phyloP scores from a whole-genome alignment of 495 filamentous ascomycete genomes.

The Aspergillus affinis region DNA sequence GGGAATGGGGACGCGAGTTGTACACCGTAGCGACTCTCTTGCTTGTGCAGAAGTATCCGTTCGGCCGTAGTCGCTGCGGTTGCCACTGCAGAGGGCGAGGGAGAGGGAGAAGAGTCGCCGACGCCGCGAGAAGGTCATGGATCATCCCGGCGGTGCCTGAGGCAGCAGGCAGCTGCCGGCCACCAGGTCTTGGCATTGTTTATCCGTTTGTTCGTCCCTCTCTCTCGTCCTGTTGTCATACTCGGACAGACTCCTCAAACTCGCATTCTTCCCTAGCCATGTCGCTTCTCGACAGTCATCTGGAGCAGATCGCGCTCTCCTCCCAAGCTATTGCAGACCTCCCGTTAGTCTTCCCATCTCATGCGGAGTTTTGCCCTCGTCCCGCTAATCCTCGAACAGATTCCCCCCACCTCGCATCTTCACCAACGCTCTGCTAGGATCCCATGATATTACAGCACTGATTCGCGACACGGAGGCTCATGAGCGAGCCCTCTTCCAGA shows the following conservation, averaged over 20 bases:
- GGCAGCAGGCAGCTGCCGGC: slow-evolving; percentile 19
- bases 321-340: slow-evolving; percentile 80
- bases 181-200: slow-evolving; percentile 3
- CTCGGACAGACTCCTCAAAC: background rate
- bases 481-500: slow-evolving; percentile 92
- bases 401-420: slow-evolving; percentile 94
- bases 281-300: slow-evolving; percentile 76
- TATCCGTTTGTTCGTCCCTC: background rate
- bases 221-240: background rate
- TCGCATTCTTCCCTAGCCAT: slow-evolving; percentile 39
- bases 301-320: slow-evolving; percentile 88
- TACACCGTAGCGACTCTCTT: background rate
- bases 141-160: slow-evolving; percentile 20
- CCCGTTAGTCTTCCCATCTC: slow-evolving; percentile 55
- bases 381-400: slow-evolving; percentile 38
- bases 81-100: background rate
- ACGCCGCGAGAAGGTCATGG: background rate
- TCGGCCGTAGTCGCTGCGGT: too few species aligned
- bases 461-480: slow-evolving; percentile 96
- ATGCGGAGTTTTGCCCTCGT: slow-evolving; percentile 1
- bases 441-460: slow-evolving; percentile 87
- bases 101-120: slow-evolving; percentile 5
- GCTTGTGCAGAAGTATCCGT: too few species aligned
- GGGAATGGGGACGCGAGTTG: background rate
- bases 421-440: slow-evolving; percentile 85